Conservation (phyloP, 257 asterid genomes). For the Galeopsis tetrahit region DNA sequence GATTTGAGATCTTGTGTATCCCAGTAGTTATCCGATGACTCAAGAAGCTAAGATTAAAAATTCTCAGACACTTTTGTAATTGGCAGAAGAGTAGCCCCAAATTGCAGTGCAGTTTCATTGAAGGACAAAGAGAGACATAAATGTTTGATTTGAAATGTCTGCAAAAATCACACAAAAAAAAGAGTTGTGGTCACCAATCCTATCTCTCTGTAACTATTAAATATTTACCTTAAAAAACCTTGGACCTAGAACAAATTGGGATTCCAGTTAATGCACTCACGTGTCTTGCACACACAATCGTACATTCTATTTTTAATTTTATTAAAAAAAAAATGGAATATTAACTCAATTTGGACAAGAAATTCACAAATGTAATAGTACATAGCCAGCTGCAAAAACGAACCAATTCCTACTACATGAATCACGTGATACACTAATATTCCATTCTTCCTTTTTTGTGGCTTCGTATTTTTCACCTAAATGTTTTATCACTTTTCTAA, state of each 20-base stretch:
- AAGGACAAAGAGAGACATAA: slow-evolving; percentile 19
- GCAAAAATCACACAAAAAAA: slow-evolving; percentile 28
- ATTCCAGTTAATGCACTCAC: slow-evolving; percentile 41
- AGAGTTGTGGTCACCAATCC: slow-evolving; percentile 21
- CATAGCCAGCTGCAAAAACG: slow-evolving; percentile 2
- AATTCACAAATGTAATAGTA: slow-evolving; percentile 26
- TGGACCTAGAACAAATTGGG: slow-evolving; percentile 14
- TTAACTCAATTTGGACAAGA: not conserved
- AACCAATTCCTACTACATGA: slow-evolving; percentile 34
- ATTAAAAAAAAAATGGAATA: not conserved
- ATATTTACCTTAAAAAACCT: slow-evolving; percentile 25
- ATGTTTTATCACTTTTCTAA: not conserved
- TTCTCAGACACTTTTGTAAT: not conserved
- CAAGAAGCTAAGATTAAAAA: not conserved
- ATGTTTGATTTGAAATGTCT: slow-evolving; percentile 37
- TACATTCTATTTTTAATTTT: not conserved
- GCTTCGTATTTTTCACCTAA: not conserved
- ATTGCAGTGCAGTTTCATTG: not conserved
- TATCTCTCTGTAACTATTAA: slow-evolving; percentile 24
- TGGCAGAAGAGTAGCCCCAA: not conserved
- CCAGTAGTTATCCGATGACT: not conserved
- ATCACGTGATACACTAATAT: slow-evolving; percentile 45
- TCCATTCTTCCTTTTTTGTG: slow-evolving; percentile 24
- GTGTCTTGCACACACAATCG: slow-evolving; percentile 9
- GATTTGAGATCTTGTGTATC: too few relatives aligned